Conservation (phyloP, 2,329 filamentous ascomycete species). For the Cephalotrichum gorgonifer region DNA sequence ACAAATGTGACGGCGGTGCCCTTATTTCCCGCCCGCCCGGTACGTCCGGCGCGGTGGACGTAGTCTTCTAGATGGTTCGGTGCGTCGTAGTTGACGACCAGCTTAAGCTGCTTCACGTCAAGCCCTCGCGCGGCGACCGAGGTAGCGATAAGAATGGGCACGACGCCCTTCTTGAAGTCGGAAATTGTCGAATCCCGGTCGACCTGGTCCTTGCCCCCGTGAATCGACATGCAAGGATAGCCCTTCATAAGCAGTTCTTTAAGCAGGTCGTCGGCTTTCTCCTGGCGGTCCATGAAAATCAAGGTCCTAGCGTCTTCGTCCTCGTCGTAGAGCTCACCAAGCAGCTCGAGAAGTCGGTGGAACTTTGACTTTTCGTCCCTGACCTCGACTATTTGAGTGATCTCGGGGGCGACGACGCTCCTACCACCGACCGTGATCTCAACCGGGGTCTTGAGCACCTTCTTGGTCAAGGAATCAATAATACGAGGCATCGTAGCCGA, state of each 20-base stretch:
- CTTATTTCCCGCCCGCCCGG: slow-evolving; percentile 86
- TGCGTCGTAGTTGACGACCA: slow-evolving; percentile 92
- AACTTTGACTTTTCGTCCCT: slow-evolving; percentile 78
- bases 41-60: slow-evolving; percentile 87
- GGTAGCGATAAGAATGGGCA: slow-evolving; percentile 86
- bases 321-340: slow-evolving; percentile 75
- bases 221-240: slow-evolving; percentile 87
- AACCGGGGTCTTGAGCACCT: slow-evolving; percentile 73
- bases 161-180: slow-evolving; percentile 85
- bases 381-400: slow-evolving; percentile 87
- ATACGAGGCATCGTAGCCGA: slow-evolving; percentile 93
- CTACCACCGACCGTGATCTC: slow-evolving; percentile 88
- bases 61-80: slow-evolving; percentile 96
- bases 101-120: slow-evolving; percentile 90
- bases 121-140: slow-evolving; percentile 91
- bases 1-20: slow-evolving; percentile 93
- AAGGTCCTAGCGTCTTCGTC: slow-evolving; percentile 86
- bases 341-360: slow-evolving; percentile 67
- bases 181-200: slow-evolving; percentile 87
- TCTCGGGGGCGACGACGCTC: slow-evolving; percentile 80
- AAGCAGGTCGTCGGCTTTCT: slow-evolving; percentile 73
- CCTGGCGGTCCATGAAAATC: slow-evolving; percentile 87
- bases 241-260: slow-evolving; percentile 73
- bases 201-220: slow-evolving; percentile 87
- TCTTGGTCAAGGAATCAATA: slow-evolving; percentile 83